Conservation (phyloP, 768 basidiomycete species). For the Amanita molliuscula region DNA sequence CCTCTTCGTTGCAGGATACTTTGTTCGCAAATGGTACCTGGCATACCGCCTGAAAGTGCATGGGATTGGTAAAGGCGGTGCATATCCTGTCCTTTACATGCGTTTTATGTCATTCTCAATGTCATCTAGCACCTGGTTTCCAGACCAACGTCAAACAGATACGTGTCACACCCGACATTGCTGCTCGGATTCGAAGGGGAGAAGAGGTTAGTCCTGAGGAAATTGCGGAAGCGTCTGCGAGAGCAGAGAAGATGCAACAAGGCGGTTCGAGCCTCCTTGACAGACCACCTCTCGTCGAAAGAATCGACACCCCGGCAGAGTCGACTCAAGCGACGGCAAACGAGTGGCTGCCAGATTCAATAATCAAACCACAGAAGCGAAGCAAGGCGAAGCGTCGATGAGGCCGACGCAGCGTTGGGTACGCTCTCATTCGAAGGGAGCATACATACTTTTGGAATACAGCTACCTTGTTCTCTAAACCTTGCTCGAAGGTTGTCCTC, state of each 20-base stretch:
- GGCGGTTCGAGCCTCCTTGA: constrained; percentile 5
- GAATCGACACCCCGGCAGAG: constrained; percentile 6
- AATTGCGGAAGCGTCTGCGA: constrained; percentile 34
- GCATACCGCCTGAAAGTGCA: constrained; percentile 32
- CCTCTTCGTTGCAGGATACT: constrained; percentile 34
- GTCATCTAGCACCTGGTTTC: constrained; percentile 38
- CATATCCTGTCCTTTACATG: neutral
- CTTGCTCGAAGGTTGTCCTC: no score
- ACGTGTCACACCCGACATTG: constrained; percentile 45
- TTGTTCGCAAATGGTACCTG: constrained; percentile 39
- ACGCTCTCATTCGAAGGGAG: no score
- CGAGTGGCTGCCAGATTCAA: constrained; percentile 42
- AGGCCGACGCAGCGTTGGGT: neutral
- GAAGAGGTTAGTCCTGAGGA: constrained; percentile 45
- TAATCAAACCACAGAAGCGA: constrained; percentile 34
- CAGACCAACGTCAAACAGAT: constrained; percentile 41
- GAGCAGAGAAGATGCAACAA: constrained; percentile 26
- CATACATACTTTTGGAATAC: no score
- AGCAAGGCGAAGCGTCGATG: constrained; percentile 17
- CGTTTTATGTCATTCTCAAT: neutral
- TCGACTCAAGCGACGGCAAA: constrained; percentile 15
- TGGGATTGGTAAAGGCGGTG: constrained; percentile 50
- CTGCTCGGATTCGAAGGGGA: constrained; percentile 38
- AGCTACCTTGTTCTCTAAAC: no score
- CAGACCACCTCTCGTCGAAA: constrained; percentile 5